Evolutionary conservation across 805 yeast species (phyloP), one percentile per base, ranked within the genome.

Genomic region (Saccharomyces eubayanus): DNA sequence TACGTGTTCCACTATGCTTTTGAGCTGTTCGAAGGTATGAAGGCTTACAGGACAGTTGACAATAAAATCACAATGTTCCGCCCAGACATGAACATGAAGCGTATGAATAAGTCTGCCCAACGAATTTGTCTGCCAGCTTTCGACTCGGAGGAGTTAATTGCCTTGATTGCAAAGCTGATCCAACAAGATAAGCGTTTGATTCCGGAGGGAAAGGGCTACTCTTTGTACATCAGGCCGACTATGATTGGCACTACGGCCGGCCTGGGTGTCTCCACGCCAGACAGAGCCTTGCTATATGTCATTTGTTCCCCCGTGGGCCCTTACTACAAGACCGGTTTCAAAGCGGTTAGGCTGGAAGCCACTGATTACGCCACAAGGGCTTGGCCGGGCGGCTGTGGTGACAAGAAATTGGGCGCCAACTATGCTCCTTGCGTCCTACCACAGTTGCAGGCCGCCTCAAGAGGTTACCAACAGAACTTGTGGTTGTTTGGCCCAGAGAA

Each of bases 331-430:
- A 86, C 96, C 16, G 97, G 97, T n/a, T 92, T 92, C 82, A 89
- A 91, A 74, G 96, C 98, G 43, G 96, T 92, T 52, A 78, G 81
- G 56, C 78, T 92, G 60, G 97, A 91, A 74, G 97, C 97, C 62
- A 90, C 97, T 36, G 96, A 89, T 69, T 83, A 88, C 63, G 96
- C 96, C 49, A 90, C 90, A 29, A 87, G 98, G 76, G 98, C 98
- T 28, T 92, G 98, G 98, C 98, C 98, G 66, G 96, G 96, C 66
- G 98, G 98, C 72, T 89, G 82, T 62, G 98, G 98, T 73, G 86
- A 91, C 80, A 85, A 82, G 72, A 92, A 92, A 75, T 82, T 92
- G 64, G 98, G 98, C 72, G 97, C 96, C 57, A 92, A 92, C 77
- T 92, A 92, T 69, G 98, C 97, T 48, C 97, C 98, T 57, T 87